phyloP scores from a whole-genome alignment of 2,329 filamentous ascomycete species.

The Colletotrichum sp. region DNA sequence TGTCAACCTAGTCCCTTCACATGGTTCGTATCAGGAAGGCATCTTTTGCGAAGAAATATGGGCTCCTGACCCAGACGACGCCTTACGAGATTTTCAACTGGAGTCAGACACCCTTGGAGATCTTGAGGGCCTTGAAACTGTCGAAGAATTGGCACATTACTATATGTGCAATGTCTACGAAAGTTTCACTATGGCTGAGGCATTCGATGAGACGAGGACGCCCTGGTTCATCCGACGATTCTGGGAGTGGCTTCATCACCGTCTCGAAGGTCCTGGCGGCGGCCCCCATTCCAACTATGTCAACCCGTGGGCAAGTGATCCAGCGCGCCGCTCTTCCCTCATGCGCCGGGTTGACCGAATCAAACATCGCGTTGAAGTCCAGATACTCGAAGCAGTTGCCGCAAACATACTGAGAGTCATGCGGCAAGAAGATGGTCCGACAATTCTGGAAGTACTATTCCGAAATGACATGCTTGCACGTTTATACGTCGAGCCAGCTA shows the following conservation, averaged over 20 bases:
- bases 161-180: background rate
- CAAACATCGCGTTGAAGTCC: background rate
- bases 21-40: background rate
- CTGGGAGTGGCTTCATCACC: background rate
- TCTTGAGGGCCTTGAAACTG: background rate
- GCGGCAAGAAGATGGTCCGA: background rate
- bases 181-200: background rate
- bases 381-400: background rate
- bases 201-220: background rate
- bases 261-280: background rate
- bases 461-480: slow-evolving; percentile 31
- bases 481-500: slow-evolving; percentile 29
- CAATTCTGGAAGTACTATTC: slow-evolving; percentile 32
- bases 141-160: background rate
- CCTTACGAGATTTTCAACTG: background rate
- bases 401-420: background rate
- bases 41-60: background rate
- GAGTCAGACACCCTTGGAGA: background rate
- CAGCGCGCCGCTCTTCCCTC: background rate
- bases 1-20: background rate
- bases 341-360: background rate
- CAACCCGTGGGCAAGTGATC: background rate
- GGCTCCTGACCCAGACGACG: background rate
- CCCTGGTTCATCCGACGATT: background rate
- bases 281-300: background rate